These are phyloP conservation scores for Rhizopogon vulgaris DNA, from an alignment of 768 basidiomycete species.

Conservation along the genomic window DNA sequence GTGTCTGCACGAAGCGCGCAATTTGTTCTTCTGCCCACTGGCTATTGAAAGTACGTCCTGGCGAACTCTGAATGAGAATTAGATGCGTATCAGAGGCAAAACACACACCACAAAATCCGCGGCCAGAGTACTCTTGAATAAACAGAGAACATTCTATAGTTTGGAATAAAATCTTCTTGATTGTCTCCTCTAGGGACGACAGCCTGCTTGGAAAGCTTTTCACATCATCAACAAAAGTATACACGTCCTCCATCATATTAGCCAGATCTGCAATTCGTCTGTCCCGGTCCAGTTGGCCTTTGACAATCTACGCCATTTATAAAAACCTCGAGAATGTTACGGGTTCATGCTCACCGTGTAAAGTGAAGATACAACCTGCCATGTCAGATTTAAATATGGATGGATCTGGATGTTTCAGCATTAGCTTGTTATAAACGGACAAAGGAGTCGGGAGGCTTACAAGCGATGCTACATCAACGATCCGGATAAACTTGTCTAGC, in stretches of 20 bases:
- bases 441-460: slow-evolving; percentile 3
- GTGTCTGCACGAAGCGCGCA: slow-evolving; percentile 14
- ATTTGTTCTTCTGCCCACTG: slow-evolving; percentile 19
- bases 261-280: slow-evolving; percentile 20
- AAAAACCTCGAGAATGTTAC: background rate
- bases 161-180: slow-evolving; percentile 22
- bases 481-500: slow-evolving; percentile 19
- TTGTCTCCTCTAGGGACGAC: slow-evolving; percentile 19
- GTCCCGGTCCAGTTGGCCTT: slow-evolving; percentile 23
- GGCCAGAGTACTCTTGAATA: slow-evolving; percentile 28
- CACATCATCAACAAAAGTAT: slow-evolving; percentile 25
- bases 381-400: slow-evolving; percentile 21
- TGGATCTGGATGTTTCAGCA: slow-evolving; percentile 12
- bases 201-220: slow-evolving; percentile 22
- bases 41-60: slow-evolving; percentile 11
- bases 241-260: slow-evolving; percentile 24
- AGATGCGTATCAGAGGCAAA: background rate
- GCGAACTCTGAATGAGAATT: slow-evolving; percentile 3
- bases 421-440: background rate
- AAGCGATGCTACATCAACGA: slow-evolving; percentile 17
- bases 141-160: slow-evolving; percentile 32
- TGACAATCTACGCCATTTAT: slow-evolving; percentile 17
- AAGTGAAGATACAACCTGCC: slow-evolving; percentile 21
- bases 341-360: slow-evolving; percentile 15
- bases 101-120: slow-evolving; percentile 27